Evolutionary conservation across 805 yeast species (phyloP).

Genomic region (Blastobotrys parvus): DNA sequence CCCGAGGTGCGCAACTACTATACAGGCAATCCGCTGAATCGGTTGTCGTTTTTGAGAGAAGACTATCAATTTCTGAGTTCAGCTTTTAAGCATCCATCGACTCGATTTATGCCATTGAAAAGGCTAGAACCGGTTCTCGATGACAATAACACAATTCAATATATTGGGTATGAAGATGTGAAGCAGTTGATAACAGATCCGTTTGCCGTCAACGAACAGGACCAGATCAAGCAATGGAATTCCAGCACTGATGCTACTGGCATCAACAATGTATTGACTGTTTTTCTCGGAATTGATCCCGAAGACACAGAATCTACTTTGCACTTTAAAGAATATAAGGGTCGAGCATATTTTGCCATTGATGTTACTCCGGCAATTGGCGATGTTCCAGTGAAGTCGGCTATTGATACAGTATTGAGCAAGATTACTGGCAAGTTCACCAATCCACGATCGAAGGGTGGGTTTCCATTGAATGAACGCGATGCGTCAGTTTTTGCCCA

Average conservation of each 20-base stretch:
- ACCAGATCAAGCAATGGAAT: slow-evolving; percentile 28
- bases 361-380: slow-evolving; percentile 13
- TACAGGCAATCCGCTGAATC: slow-evolving; percentile 47
- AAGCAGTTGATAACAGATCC: slow-evolving; percentile 30
- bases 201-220: slow-evolving; percentile 21
- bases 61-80: slow-evolving; percentile 42
- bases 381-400: background rate
- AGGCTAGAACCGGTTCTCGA: slow-evolving; percentile 21
- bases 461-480: background rate
- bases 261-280: slow-evolving; percentile 24
- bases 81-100: slow-evolving; percentile 37
- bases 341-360: slow-evolving; percentile 35
- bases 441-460: background rate
- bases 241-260: slow-evolving; percentile 26
- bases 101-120: slow-evolving; percentile 42
- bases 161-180: slow-evolving; percentile 25
- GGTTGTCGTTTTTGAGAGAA: slow-evolving; percentile 57
- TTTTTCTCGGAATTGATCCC: slow-evolving; percentile 45
- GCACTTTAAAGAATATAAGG: slow-evolving; percentile 21
- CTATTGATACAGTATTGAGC: background rate
- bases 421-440: slow-evolving; percentile 2
- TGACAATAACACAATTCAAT: background rate
- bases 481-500: slow-evolving; percentile 64
- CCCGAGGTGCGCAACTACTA: slow-evolving; percentile 30
- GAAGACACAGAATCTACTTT: slow-evolving; percentile 9